Percentiles rank a stretch among this genome's conserved stretches.
These are phyloP conservation scores for Puya raimondii DNA, from an alignment of 176 grass and related monocot species.

Conservation along the genomic window DNA sequence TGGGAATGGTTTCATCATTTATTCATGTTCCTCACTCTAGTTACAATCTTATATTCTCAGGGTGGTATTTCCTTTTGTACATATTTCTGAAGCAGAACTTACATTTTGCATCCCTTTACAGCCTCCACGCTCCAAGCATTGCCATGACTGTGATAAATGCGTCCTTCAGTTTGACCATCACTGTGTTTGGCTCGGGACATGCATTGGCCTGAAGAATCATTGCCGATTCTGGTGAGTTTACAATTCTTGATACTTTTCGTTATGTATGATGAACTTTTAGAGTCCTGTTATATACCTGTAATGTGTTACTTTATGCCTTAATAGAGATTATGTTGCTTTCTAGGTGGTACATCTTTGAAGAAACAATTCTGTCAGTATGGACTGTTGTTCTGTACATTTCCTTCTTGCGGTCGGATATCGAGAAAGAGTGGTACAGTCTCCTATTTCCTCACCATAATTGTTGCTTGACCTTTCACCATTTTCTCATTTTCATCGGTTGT, in stretches of 20 bases:
- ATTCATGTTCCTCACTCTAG: background rate
- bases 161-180: conserved; percentile 99
- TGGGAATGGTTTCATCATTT: too few species aligned
- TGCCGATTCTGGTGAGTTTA: conserved; percentile 81
- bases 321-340: conserved; percentile 12
- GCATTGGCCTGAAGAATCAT: conserved; percentile 92
- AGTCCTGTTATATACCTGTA: background rate
- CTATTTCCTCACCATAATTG: background rate
- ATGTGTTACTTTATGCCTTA: background rate
- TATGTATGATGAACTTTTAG: too few species aligned
- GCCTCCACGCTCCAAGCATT: conserved; percentile 91
- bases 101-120: conserved; percentile 32
- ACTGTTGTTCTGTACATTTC: conserved; percentile 62
- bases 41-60: background rate
- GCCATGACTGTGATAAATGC: conserved; percentile 94
- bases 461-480: background rate
- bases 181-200: conserved; percentile 95
- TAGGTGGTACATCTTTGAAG: conserved; percentile 89
- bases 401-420: conserved; percentile 41
- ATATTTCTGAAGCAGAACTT: background rate
- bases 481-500: too few species aligned
- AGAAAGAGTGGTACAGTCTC: conserved; percentile 52
- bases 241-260: background rate
- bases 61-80: background rate
- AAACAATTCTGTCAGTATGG: conserved; percentile 63